Evolutionary conservation across 768 basidiomycete genomes (phyloP).

Genomic region (Hebeloma cylindrosporum): DNA sequence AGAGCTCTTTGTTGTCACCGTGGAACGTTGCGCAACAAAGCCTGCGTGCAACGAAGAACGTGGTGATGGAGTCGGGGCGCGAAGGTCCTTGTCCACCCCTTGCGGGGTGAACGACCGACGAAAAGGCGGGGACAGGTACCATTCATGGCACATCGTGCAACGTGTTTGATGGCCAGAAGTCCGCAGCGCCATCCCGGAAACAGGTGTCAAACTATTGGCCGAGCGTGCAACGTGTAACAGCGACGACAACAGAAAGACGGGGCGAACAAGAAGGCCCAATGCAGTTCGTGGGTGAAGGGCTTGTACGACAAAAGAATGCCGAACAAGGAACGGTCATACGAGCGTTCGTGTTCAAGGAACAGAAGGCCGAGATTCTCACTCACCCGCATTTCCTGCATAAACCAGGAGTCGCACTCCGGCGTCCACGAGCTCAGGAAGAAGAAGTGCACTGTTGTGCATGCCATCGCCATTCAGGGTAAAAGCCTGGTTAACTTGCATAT

Average conservation of each 20-base stretch:
- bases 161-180: slow-evolving; percentile 3
- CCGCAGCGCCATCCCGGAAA: not conserved
- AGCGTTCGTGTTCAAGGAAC: too few species aligned
- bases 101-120: too few species aligned
- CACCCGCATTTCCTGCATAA: slow-evolving; percentile 85
- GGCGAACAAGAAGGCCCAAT: not conserved
- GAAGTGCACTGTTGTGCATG: slow-evolving; percentile 75
- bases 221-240: slow-evolving; percentile 17
- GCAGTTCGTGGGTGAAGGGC: too few species aligned
- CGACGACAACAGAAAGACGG: slow-evolving; percentile 5
- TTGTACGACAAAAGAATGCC: not conserved
- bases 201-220: not conserved
- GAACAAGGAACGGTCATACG: slow-evolving; percentile 1
- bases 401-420: slow-evolving; percentile 82
- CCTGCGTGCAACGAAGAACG: slow-evolving; percentile 16
- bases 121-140: slow-evolving; percentile 2
- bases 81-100: too few species aligned
- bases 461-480: slow-evolving; percentile 85
- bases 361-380: slow-evolving; percentile 28
- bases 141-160: slow-evolving; percentile 10
- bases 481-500: slow-evolving; percentile 75
- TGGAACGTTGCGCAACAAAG: slow-evolving; percentile 15
- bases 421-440: slow-evolving; percentile 80
- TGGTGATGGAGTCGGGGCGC: not conserved
- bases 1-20: slow-evolving; percentile 9